Base-by-base conservation (phyloP, 495 filamentous ascomycete genomes). In the Friedmanniomyces endolithicus region DNA sequence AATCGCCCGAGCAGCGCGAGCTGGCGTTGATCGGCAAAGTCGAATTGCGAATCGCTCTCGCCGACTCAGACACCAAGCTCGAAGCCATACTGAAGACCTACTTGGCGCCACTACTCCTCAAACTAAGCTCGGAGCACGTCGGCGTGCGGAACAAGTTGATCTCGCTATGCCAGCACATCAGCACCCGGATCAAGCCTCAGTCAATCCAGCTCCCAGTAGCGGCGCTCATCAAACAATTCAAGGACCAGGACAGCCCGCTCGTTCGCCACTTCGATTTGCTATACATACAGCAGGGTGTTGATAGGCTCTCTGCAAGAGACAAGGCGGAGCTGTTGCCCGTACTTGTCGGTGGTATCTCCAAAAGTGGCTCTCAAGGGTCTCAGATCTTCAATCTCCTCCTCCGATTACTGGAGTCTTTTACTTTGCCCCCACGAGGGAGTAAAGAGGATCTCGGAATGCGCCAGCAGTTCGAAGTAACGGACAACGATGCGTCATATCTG, bases 181-280 rank as follows among this genome's bases (percentile, higher is more conserved):
- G 85, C 63, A 80, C 78, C 27, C 76, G 87, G 50, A 78, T 87
- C 29, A 79, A 81, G 66, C 67, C 75, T 64, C 78, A 76, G 57
- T 75, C 82, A 16, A 85, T 95, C 54, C 77, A 86, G 56, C 75
- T 98, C 11, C 92, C 92, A 11, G 90, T 98, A 24, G 75, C 79
- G 9, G 80, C 82, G 17, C 75, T 98, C 23, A 67, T 96, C 54
- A 85, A 85, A 59, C 92, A 96, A 65, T 96, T 90, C 75, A 96
- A 95, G 64, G 83, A 84, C 22, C 79, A 81, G 49, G 65, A 73
- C 7, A 74, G 74, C 41, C 74, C 84, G 1, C 76, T 95, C 7
- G 77, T 98, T 48, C 80, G 85, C 55, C 86, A 95, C 64, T 87
- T 95, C 67, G 92, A 96, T 72, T 67, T 97, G 50, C 72, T 84